These are phyloP conservation scores for Rhipidocladum racemiflorum DNA, from an alignment of 176 grass and related monocot species.

Conservation along the genomic window DNA sequence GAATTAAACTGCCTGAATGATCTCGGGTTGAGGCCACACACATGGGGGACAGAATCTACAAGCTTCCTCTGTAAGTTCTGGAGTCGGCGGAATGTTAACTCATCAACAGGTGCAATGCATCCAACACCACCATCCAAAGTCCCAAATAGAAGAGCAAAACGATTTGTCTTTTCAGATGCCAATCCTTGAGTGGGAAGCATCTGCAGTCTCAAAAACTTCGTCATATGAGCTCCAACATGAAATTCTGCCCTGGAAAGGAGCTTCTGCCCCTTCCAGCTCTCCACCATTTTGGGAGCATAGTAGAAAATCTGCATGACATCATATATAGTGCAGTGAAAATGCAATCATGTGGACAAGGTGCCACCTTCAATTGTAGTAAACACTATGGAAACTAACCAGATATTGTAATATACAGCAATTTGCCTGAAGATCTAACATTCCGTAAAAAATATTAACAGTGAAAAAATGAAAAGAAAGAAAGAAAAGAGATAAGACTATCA, in stretches of 20 bases:
- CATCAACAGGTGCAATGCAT: conserved; percentile 91
- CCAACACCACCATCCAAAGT: conserved; percentile 90
- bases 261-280: conserved; percentile 98
- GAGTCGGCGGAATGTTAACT: conserved; percentile 74
- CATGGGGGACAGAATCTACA: conserved; percentile 68
- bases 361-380: background rate
- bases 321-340: conserved; percentile 7
- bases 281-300: conserved; percentile 89
- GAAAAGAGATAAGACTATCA: no score
- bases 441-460: no score
- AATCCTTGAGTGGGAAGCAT: conserved; percentile 63
- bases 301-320: conserved; percentile 70
- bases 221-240: conserved; percentile 74
- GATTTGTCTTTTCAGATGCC: conserved; percentile 77
- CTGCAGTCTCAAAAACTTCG: conserved; percentile 84
- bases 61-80: conserved; percentile 78
- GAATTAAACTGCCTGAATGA: conserved; percentile 77
- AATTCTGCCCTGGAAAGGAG: conserved; percentile 79
- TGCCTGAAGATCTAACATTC: no score
- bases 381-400: background rate
- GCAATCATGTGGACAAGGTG: background rate
- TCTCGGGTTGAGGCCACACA: conserved; percentile 79
- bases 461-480: no score
- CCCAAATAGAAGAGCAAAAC: conserved; percentile 80
- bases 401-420: no score